These are phyloP conservation scores for Santalum album DNA, from an alignment of 164 flowering plant species.

Conservation along the genomic window DNA sequence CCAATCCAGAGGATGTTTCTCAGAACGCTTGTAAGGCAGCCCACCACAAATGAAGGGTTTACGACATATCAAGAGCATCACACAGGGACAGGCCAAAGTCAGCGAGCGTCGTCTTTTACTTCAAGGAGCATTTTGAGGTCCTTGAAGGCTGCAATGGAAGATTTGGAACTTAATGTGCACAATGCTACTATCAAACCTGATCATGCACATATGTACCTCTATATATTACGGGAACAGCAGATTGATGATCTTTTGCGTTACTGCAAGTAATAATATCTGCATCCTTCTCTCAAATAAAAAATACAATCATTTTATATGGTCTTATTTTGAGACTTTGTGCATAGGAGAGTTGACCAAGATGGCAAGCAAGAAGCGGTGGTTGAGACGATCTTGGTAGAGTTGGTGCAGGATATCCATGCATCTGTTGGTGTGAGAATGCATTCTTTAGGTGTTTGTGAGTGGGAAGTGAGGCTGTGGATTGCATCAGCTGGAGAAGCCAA, in stretches of 20 bases:
- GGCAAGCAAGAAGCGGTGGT: conserved; percentile 58
- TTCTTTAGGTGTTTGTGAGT: conserved; percentile 76
- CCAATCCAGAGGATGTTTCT: conserved; percentile 83
- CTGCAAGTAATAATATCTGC: conserved; percentile 39
- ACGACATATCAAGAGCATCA: conserved; percentile 36
- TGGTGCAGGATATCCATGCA: conserved; percentile 68
- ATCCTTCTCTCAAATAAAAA: neutral
- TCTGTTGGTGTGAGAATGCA: conserved; percentile 89
- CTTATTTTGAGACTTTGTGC: conserved; percentile 16
- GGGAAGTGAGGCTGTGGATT: conserved; percentile 97
- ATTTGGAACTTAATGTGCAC: conserved; percentile 84
- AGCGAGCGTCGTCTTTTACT: conserved; percentile 55
- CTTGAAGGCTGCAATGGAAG: conserved; percentile 83
- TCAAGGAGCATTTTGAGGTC: conserved; percentile 86
- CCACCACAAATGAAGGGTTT: conserved; percentile 47
- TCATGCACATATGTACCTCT: conserved; percentile 93
- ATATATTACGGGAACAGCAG: conserved; percentile 75
- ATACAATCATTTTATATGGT: conserved; percentile 1
- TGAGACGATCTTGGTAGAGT: conserved; percentile 51
- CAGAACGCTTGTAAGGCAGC: conserved; percentile 88
- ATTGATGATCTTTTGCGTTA: conserved; percentile 77
- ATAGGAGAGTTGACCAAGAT: conserved; percentile 58
- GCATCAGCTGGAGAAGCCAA: conserved; percentile 60
- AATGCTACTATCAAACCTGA: conserved; percentile 66
- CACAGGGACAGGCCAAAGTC: conserved; percentile 19